Evolutionary conservation across 1,139 yeast species (phyloP), one percentile per base, ranked within the genome.

Genomic region (Candida smagusa): DNA sequence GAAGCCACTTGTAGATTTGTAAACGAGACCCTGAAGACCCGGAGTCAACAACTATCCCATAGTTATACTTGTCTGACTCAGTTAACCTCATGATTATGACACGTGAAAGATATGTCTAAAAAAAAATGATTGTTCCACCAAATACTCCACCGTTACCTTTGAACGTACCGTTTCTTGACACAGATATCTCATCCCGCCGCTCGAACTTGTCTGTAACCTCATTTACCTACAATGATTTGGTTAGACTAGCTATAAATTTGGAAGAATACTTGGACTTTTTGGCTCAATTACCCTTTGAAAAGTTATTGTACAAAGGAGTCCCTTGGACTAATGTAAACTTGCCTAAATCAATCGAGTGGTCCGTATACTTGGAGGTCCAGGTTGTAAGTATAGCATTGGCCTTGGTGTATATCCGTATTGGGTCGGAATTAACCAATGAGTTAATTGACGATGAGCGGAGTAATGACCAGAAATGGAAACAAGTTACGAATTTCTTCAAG

Each of bases 21-120:
- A 82, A 66, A 39, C 95, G 62, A 1, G 90, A 83, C 1, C 95
- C 95, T 0, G 90, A 83, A 0, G 92, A 83, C 1, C 95, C 95
- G 0, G 92, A 81, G 58, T 85, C 95, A 2, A 85, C 70, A 12
- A 84, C 90, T 19, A 85, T 78, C 34, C 92, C 92, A 59, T 81
- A 84, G 40, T 59, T 64, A 40, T 56, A 38, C 16, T 27, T 11
- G 13, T 27, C 16, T 8, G 19, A 11, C 2, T 35, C 33, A 16
- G 26, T 19, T 6, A 23, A n/a, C 26, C 26, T 23, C 26, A 23
- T 23, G 11, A 4, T 23, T 9, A 9, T 23, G 11, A 23, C 29
- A 27, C 33, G 12, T 35, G 33, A 19, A 9, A 16, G 6, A 12
- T 29, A 9, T 12, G 30, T 9, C 22, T 9, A 5, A 16, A 12